phyloP scores from a whole-genome alignment of 352 stramenopile genomes.

The Thraustotheca clavata region DNA sequence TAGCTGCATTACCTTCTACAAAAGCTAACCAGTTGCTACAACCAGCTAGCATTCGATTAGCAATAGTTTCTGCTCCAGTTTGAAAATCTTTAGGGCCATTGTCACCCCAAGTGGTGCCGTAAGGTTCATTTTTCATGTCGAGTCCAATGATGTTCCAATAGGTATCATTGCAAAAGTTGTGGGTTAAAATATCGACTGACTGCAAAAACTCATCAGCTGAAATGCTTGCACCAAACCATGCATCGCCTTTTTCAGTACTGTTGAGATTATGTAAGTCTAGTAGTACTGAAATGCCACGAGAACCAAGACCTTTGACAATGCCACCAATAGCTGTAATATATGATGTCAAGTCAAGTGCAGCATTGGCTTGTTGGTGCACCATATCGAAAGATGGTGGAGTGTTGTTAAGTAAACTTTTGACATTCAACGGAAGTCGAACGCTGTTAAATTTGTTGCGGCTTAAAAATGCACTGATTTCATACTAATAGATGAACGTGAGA shows the following conservation, averaged over 20 bases:
- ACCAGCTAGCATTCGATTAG: slow-evolving; percentile 50
- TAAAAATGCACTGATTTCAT: slow-evolving; percentile 52
- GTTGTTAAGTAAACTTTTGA: slow-evolving; percentile 43
- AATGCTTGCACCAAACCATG: slow-evolving; percentile 45
- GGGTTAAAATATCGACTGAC: slow-evolving; percentile 44
- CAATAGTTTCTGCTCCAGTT: slow-evolving; percentile 44
- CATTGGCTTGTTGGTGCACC: slow-evolving; percentile 57
- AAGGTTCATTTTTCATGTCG: slow-evolving; percentile 61
- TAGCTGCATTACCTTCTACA: slow-evolving; percentile 48
- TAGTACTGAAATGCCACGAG: slow-evolving; percentile 50
- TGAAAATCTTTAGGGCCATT: slow-evolving; percentile 37
- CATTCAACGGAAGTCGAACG: slow-evolving; percentile 45
- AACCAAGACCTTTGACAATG: slow-evolving; percentile 43
- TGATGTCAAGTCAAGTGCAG: slow-evolving; percentile 46
- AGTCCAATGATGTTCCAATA: slow-evolving; percentile 64
- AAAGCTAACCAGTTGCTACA: slow-evolving; percentile 61
- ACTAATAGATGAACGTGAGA: slow-evolving; percentile 22
- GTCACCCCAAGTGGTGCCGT: slow-evolving; percentile 46
- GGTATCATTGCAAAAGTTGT: slow-evolving; percentile 36
- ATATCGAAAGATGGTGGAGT: slow-evolving; percentile 32
- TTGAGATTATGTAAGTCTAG: slow-evolving; percentile 59
- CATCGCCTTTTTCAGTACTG: slow-evolving; percentile 35
- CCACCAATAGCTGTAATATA: slow-evolving; percentile 51
- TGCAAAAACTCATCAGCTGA: slow-evolving; percentile 43
- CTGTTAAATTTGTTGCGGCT: slow-evolving; percentile 64